A percentile compares a stretch with the other conserved stretches of the same genome.
Conservation (phyloP, 768 basidiomycete species). For the Termitomyces sp. region DNA sequence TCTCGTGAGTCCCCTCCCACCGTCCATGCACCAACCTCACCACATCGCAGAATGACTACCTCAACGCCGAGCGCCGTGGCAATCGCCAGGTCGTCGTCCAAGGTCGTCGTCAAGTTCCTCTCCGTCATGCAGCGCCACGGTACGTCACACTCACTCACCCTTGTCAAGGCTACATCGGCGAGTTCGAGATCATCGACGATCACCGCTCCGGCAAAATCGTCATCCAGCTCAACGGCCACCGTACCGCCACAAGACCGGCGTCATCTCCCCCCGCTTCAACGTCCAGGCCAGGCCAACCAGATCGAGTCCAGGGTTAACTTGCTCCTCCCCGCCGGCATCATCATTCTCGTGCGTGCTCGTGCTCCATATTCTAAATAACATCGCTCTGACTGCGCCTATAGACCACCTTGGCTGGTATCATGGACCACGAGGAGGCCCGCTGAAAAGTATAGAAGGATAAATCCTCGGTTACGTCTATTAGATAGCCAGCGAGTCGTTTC, state of each 20-base stretch:
- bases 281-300: slow-evolving; percentile 88
- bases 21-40: not conserved
- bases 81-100: slow-evolving; percentile 99
- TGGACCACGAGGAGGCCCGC: slow-evolving; percentile 98
- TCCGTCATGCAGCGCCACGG: slow-evolving; percentile 99
- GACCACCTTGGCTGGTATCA: slow-evolving; percentile 97
- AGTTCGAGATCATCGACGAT: slow-evolving; percentile 98
- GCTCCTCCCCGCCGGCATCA: slow-evolving; percentile 89
- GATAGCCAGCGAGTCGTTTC: slow-evolving; percentile 5
- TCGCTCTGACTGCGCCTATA: slow-evolving; percentile 19
- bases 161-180: slow-evolving; percentile 85
- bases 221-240: slow-evolving; percentile 94
- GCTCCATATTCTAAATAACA: not conserved
- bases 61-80: slow-evolving; percentile 97
- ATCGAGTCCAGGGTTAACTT: slow-evolving; percentile 97
- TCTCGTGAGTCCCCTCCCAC: no score
- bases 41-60: slow-evolving; percentile 37
- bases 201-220: slow-evolving; percentile 98
- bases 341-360: slow-evolving; percentile 74
- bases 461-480: slow-evolving; percentile 91
- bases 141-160: slow-evolving; percentile 30
- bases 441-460: slow-evolving; percentile 98
- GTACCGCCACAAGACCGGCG: slow-evolving; percentile 99
- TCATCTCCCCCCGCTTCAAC: slow-evolving; percentile 99
- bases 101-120: slow-evolving; percentile 94